These are phyloP conservation scores for Apophysomyces sp. DNA, from an alignment of 371 early-diverging fungal genomes.

Conservation along the genomic window DNA sequence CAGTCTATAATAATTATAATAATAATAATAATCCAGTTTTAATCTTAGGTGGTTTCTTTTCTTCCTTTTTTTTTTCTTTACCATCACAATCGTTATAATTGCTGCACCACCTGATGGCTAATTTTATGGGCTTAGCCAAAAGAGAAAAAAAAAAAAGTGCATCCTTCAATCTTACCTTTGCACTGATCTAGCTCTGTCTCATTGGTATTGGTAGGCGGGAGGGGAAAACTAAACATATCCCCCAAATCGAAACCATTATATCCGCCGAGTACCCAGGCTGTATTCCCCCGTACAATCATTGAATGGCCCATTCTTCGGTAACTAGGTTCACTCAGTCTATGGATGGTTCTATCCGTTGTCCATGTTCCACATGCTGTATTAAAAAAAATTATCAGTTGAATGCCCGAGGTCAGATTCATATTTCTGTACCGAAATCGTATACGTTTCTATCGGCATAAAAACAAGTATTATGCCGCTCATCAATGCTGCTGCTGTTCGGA, in stretches of 20 bases:
- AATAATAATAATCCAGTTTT: background rate
- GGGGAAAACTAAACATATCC: background rate
- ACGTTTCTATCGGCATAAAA: conserved; percentile 1
- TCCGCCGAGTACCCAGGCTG: conserved; percentile 3
- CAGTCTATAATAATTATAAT: background rate
- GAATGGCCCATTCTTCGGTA: conserved; percentile 4
- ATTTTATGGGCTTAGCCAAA: background rate
- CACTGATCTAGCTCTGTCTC: background rate
- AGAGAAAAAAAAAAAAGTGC: background rate
- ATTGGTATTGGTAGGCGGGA: background rate
- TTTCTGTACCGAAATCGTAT: conserved; percentile 5
- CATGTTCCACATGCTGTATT: background rate
- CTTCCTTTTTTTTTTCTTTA: background rate
- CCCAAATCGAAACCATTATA: conserved; percentile 4
- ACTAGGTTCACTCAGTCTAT: background rate
- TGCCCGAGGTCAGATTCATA: no score
- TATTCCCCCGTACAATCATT: background rate
- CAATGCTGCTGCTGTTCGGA: background rate
- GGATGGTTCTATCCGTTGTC: background rate
- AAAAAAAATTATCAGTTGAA: no score
- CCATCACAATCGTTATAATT: conserved; percentile 6
- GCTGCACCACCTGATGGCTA: conserved; percentile 5
- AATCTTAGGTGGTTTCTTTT: no score
- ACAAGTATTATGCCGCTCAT: conserved; percentile 1
- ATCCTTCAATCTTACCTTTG: background rate